A percentile compares a stretch with the other conserved stretches of the same genome.
phyloP scores from a whole-genome alignment of 495 filamentous ascomycete species.

The Cairneyella variabilis region DNA sequence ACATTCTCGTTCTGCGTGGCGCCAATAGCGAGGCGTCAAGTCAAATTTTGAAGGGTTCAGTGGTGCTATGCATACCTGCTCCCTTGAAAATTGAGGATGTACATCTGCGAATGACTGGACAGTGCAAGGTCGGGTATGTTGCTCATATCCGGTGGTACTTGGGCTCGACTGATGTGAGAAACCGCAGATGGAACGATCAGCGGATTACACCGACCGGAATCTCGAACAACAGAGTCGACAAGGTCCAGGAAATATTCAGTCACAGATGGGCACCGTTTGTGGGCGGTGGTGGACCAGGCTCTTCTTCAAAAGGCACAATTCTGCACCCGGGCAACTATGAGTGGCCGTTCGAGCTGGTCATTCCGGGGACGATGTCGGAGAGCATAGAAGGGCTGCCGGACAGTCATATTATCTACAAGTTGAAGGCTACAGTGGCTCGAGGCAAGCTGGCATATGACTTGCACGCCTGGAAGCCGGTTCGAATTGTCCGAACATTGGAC shows the following conservation, averaged over 20 bases:
- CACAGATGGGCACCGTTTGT: slow-evolving; percentile 47
- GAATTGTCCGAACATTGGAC: slow-evolving; percentile 83
- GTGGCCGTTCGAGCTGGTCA: slow-evolving; percentile 77
- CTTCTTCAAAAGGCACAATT: slow-evolving; percentile 47
- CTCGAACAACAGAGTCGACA: slow-evolving; percentile 43
- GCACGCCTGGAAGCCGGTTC: slow-evolving; percentile 70
- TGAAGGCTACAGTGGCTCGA: slow-evolving; percentile 83
- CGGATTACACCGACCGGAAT: slow-evolving; percentile 46
- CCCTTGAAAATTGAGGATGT: slow-evolving; percentile 68
- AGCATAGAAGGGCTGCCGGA: slow-evolving; percentile 82
- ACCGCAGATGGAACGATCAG: slow-evolving; percentile 43
- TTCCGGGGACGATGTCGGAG: slow-evolving; percentile 76
- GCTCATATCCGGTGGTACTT: neutral
- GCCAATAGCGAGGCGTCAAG: slow-evolving; percentile 70
- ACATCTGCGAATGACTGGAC: slow-evolving; percentile 66
- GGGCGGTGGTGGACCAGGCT: slow-evolving; percentile 29
- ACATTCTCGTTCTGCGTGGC: slow-evolving; percentile 76
- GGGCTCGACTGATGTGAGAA: neutral
- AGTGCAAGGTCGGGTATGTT: slow-evolving; percentile 63
- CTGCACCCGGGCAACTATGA: slow-evolving; percentile 81
- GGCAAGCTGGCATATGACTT: slow-evolving; percentile 79
- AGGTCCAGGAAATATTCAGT: slow-evolving; percentile 36
- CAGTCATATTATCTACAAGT: slow-evolving; percentile 77
- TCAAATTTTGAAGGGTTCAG: slow-evolving; percentile 66
- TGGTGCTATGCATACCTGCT: slow-evolving; percentile 71